phyloP scores from a whole-genome alignment of 805 yeast species.

The Metschnikowia orientalis region DNA sequence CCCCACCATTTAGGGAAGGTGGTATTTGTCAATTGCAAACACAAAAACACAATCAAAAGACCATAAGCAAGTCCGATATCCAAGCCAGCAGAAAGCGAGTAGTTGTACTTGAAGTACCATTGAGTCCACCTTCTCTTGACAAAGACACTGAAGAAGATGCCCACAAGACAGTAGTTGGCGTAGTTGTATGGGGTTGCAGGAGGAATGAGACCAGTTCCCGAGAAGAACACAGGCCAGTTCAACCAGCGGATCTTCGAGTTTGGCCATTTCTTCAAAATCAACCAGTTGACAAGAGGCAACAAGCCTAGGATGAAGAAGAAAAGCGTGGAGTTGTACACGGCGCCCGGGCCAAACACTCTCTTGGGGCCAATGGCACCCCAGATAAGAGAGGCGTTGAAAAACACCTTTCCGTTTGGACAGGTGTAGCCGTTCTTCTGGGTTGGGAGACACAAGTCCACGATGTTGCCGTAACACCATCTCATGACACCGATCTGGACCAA shows the following conservation, averaged over 20 bases:
- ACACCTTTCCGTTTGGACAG: constrained; percentile 39
- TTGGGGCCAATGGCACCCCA: constrained; percentile 42
- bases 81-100: constrained; percentile 42
- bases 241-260: constrained; percentile 28
- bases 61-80: constrained; percentile 43
- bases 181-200: constrained; percentile 73
- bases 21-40: constrained; percentile 22
- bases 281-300: constrained; percentile 36
- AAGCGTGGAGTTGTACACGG: constrained; percentile 18
- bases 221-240: constrained; percentile 41
- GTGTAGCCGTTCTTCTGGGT: constrained; percentile 29
- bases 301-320: constrained; percentile 39
- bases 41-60: constrained; percentile 36
- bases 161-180: constrained; percentile 46
- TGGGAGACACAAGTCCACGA: constrained; percentile 32
- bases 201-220: constrained; percentile 58
- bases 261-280: constrained; percentile 40
- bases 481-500: constrained; percentile 39
- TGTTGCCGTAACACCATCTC: constrained; percentile 39
- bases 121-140: constrained; percentile 39
- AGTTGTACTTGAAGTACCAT: constrained; percentile 44
- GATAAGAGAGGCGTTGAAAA: constrained; percentile 41
- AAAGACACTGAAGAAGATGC: constrained; percentile 34
- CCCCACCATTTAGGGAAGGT: constrained; percentile 63
- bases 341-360: constrained; percentile 16